A percentile compares a stretch with the other conserved stretches of the same genome.
Conservation (phyloP, 1,284 basidiomycete genomes). For the Salmacisia buchloeana region DNA sequence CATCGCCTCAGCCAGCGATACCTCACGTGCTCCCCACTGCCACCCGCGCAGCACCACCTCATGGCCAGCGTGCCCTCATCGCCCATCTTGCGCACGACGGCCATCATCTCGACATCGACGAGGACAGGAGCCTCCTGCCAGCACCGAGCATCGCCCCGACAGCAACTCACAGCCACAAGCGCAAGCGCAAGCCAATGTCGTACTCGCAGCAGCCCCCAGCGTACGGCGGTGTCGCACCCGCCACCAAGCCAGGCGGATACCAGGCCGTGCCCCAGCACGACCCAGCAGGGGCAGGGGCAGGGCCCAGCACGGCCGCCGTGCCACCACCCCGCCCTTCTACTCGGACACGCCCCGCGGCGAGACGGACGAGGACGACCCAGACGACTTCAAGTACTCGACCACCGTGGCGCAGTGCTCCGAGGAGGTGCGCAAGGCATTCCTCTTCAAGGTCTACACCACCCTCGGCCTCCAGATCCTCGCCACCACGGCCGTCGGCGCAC, state of each 20-base stretch:
- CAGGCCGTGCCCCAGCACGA: background rate
- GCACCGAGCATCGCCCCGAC: too few relatives aligned
- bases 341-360: background rate
- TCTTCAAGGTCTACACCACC: conserved; percentile 40
- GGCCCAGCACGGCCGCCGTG: too few relatives aligned
- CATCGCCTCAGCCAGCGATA: too few relatives aligned
- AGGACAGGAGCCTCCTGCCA: too few relatives aligned
- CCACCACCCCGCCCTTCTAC: background rate
- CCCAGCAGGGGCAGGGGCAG: too few relatives aligned
- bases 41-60: too few relatives aligned
- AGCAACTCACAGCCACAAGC: too few relatives aligned
- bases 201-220: conserved; percentile 1
- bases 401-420: conserved; percentile 46
- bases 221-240: background rate
- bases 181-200: background rate
- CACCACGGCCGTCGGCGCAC: conserved; percentile 33
- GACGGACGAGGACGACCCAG: conserved; percentile 32
- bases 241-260: background rate
- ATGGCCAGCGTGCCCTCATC: too few relatives aligned
- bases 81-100: too few relatives aligned
- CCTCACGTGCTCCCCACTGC: too few relatives aligned
- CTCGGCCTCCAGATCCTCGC: conserved; percentile 45
- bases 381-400: conserved; percentile 47
- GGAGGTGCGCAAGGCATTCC: conserved; percentile 44
- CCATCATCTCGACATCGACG: too few relatives aligned